A percentile compares a stretch with the other conserved stretches of the same genome.
Conservation (phyloP, 768 basidiomycete genomes). For the Amanita thiersii region DNA sequence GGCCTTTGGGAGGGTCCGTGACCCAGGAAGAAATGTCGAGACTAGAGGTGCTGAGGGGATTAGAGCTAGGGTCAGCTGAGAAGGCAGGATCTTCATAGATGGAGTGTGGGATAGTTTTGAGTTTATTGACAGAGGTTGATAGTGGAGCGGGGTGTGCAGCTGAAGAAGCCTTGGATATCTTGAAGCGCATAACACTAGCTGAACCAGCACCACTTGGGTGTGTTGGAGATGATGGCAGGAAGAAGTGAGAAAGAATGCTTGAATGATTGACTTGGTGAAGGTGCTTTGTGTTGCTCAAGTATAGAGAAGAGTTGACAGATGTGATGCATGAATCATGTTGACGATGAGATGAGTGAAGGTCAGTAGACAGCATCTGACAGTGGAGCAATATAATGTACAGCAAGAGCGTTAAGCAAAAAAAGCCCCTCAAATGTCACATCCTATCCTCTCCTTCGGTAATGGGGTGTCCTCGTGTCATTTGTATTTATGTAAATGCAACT, state of each 20-base stretch:
- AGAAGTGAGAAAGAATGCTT: conserved; percentile 12
- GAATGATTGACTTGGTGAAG: conserved; percentile 1
- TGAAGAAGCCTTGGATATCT: conserved; percentile 6
- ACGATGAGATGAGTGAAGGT: conserved; percentile 1
- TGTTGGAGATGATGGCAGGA: conserved; percentile 11
- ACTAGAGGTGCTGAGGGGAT: conserved; percentile 24
- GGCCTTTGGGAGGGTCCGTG: conserved; percentile 23
- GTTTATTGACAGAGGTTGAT: conserved; percentile 7
- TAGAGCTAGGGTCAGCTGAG: conserved; percentile 42
- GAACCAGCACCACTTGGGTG: neutral
- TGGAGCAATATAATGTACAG: no score
- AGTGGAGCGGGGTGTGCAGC: neutral
- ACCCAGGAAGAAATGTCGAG: conserved; percentile 19
- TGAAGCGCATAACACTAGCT: conserved; percentile 4
- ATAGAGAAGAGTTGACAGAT: conserved; percentile 3
- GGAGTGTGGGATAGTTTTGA: conserved; percentile 18
- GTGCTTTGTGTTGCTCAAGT: neutral
- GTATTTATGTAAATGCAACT: no score
- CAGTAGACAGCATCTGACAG: conserved; percentile 1
- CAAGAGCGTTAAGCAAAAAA: no score
- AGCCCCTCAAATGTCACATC: no score
- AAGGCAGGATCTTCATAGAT: conserved; percentile 49
- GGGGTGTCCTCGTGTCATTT: no score
- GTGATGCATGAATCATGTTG: conserved; percentile 2
- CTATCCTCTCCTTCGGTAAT: no score